Evolutionary conservation across 2,329 filamentous ascomycete genomes (phyloP), one percentile per base, ranked within the genome.

Genomic region (Alternaria sp.): DNA sequence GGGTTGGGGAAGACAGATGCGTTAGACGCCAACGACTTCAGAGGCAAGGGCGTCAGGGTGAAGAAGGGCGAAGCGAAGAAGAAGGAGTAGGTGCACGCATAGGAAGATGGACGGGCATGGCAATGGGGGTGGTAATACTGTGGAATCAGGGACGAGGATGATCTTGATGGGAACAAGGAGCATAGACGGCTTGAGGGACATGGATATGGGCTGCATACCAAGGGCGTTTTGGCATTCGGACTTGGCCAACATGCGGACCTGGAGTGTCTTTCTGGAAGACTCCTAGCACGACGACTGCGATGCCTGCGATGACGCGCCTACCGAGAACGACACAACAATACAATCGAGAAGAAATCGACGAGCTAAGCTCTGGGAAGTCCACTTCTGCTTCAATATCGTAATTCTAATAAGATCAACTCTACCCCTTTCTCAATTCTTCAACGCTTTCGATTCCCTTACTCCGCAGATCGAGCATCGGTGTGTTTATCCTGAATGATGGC

Each of bases 51-150:
- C 46, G 60, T 59, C 41, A 56, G 47, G 33, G 75, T 69, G 45
- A 67, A 59, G 50, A 61, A 61, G 45, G 85, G 86, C 68, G 73
- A 85, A 41, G 82, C 83, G 21, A 82, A 88, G 57, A 84, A 85
- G 53, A 82, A 60, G 18, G 57, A 60, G 23, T 63, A 60, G 46
- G 6, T 25, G 15, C 8, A 7, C 12, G 18, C 20, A 26, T 11
- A 20, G 12, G 23, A 14, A 41, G 9, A 46, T n/a, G 9, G 37
- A 51, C 26, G 26, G 45, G 7, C 33, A 55, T 28, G 25, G 28
- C 20, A 47, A 45, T 55, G 25, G 18, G 20, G 51, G 33, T 28
- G 25, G 50, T 37, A 60, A 55, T 43, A 41, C 30, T 28, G 20
- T 26, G 45, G 23, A n/a, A 12, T 20, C 11, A 8, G 10, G 43